Evolutionary conservation across 441 rosid genomes (phyloP).

Genomic region (Populus tomentosa): DNA sequence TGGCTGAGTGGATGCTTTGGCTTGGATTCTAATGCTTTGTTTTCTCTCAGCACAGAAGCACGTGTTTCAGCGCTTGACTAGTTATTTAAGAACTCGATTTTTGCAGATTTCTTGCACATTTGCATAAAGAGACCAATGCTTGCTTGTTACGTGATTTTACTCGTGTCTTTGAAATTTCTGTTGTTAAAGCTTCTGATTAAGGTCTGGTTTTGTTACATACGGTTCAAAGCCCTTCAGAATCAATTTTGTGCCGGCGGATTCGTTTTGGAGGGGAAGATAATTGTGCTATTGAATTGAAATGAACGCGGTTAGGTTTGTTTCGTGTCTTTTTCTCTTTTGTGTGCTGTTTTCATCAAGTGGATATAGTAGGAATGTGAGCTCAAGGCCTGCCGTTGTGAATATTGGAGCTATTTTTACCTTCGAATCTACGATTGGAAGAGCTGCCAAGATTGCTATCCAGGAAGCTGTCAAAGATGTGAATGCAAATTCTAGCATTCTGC

Average conservation of each 20-base stretch:
- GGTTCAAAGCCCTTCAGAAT: constrained; percentile 15
- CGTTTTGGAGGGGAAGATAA: constrained; percentile 10
- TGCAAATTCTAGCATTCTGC: constrained; percentile 54
- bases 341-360: constrained; percentile 33
- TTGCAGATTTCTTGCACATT: background rate
- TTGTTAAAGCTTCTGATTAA: constrained; percentile 1
- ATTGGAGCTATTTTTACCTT: constrained; percentile 67
- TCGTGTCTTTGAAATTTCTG: background rate
- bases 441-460: constrained; percentile 80
- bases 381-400: constrained; percentile 61
- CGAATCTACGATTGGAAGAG: constrained; percentile 67
- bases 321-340: constrained; percentile 26
- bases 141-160: background rate
- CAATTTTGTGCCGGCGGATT: constrained; percentile 9
- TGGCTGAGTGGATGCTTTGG: constrained; percentile 1
- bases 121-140: background rate
- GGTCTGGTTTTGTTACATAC: constrained; percentile 1
- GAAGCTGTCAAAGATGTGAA: constrained; percentile 90
- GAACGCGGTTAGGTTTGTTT: constrained; percentile 33
- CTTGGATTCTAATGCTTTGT: background rate
- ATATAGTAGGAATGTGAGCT: constrained; percentile 32
- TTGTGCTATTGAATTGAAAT: constrained; percentile 24
- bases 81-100: background rate
- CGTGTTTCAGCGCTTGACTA: constrained; percentile 5
- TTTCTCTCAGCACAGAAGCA: background rate